These are phyloP conservation scores for Barnettozyma sucrosica DNA, from an alignment of 805 yeast species.

Conservation along the genomic window DNA sequence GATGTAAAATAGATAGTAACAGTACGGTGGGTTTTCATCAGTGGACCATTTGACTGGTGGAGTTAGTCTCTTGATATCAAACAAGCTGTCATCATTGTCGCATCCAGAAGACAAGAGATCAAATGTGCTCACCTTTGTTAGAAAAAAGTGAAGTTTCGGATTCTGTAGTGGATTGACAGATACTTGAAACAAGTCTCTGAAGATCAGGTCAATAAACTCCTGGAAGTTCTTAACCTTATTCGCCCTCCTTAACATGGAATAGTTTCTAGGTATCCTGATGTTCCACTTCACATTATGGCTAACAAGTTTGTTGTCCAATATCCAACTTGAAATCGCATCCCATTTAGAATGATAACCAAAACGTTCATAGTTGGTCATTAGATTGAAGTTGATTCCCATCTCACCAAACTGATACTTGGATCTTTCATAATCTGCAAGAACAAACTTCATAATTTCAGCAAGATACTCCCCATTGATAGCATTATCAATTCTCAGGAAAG, in stretches of 20 bases:
- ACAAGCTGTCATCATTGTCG: conserved; percentile 17
- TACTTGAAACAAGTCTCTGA: conserved; percentile 29
- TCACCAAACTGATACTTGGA: conserved; percentile 35
- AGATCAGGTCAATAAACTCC: conserved; percentile 28
- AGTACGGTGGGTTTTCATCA: conserved; percentile 34
- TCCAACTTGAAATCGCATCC: conserved; percentile 31
- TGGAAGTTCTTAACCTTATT: conserved; percentile 26
- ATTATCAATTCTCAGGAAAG: conserved; percentile 33
- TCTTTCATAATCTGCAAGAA: conserved; percentile 30
- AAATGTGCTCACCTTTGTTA: conserved; percentile 29
- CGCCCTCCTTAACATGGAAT: conserved; percentile 19
- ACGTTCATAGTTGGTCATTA: conserved; percentile 15
- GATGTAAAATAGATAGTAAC: conserved; percentile 34
- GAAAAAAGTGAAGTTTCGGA: conserved; percentile 26
- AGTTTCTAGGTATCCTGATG: conserved; percentile 30
- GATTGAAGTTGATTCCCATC: conserved; percentile 30
- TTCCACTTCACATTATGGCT: conserved; percentile 37
- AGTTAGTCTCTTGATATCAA: conserved; percentile 15
- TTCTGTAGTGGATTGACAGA: conserved; percentile 21
- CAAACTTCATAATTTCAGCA: conserved; percentile 30
- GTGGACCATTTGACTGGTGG: conserved; percentile 30
- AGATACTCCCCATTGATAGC: conserved; percentile 34
- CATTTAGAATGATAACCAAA: conserved; percentile 18
- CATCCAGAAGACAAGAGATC: conserved; percentile 27
- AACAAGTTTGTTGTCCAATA: conserved; percentile 31